Evolutionary conservation across 345 rosid species (phyloP).

Genomic region (Salix purpurea): DNA sequence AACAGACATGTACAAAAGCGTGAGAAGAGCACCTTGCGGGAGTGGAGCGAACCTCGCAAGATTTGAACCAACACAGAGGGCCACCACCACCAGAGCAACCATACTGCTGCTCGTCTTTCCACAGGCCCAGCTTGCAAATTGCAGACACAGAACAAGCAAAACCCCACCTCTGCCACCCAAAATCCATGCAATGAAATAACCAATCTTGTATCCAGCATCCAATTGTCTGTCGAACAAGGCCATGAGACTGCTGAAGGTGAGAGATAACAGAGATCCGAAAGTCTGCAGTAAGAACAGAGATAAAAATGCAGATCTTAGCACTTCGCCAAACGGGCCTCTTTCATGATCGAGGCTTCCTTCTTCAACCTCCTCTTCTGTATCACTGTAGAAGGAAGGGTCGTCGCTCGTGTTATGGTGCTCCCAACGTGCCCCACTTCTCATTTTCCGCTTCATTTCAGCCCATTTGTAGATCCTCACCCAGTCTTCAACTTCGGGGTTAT

Average conservation of each 20-base stretch:
- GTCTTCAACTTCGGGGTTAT: slow-evolving; percentile 45
- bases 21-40: slow-evolving; percentile 80
- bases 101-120: slow-evolving; percentile 85
- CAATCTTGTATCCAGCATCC: slow-evolving; percentile 77
- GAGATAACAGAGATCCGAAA: slow-evolving; percentile 56
- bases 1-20: slow-evolving; percentile 79
- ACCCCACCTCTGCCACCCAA: slow-evolving; percentile 76
- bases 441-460: slow-evolving; percentile 54
- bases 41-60: slow-evolving; percentile 74
- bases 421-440: slow-evolving; percentile 44
- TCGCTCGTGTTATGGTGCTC: slow-evolving; percentile 25
- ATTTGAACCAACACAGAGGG: slow-evolving; percentile 74
- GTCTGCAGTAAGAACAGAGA: slow-evolving; percentile 54
- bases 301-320: slow-evolving; percentile 52
- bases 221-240: slow-evolving; percentile 66
- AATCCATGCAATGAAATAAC: slow-evolving; percentile 70
- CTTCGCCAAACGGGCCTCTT: slow-evolving; percentile 55
- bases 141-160: slow-evolving; percentile 61
- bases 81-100: slow-evolving; percentile 52
- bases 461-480: slow-evolving; percentile 41
- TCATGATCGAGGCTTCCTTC: slow-evolving; percentile 33
- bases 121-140: slow-evolving; percentile 75
- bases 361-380: slow-evolving; percentile 36
- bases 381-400: slow-evolving; percentile 22
- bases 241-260: slow-evolving; percentile 51